A percentile compares a stretch with the other conserved stretches of the same genome.
Conservation (phyloP, 805 yeast genomes). For the Diddensiella santjacobensis region DNA sequence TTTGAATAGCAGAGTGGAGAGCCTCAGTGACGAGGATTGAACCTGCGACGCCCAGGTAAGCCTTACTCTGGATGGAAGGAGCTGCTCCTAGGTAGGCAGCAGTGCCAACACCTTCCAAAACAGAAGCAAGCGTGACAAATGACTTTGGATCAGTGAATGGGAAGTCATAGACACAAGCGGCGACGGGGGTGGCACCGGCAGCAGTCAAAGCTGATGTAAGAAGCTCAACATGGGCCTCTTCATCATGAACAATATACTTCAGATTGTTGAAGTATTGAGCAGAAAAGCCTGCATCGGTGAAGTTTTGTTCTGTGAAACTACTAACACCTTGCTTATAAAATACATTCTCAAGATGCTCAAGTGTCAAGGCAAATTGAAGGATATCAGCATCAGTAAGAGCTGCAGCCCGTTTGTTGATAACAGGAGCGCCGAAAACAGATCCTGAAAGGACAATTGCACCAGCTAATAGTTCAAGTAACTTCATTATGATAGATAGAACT, state of each 20-base stretch:
- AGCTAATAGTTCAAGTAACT: neutral
- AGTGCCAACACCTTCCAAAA: constrained; percentile 9
- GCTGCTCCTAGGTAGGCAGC: constrained; percentile 15
- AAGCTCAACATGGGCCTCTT: constrained; percentile 10
- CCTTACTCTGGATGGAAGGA: constrained; percentile 4
- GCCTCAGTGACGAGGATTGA: constrained; percentile 12
- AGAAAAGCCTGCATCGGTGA: constrained; percentile 12
- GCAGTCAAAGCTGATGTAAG: constrained; percentile 3
- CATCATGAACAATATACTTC: constrained; percentile 11
- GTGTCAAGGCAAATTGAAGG: constrained; percentile 14
- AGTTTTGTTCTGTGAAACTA: constrained; percentile 2
- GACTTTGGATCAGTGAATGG: constrained; percentile 5
- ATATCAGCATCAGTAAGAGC: constrained; percentile 11
- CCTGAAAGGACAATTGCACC: neutral
- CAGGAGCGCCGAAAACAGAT: constrained; percentile 2
- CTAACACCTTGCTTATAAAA: constrained; percentile 9
- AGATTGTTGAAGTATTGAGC: constrained; percentile 9
- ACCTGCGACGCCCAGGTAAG: constrained; percentile 7
- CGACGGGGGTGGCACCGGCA: constrained; percentile 10
- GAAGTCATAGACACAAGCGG: constrained; percentile 9
- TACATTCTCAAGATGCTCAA: constrained; percentile 14
- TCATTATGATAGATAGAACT: neutral
- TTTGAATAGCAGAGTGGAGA: constrained; percentile 4
- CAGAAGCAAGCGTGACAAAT: constrained; percentile 10
- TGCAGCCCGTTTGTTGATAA: constrained; percentile 5